phyloP scores from a whole-genome alignment of 106 monocot species.

The Acorus calamus region DNA sequence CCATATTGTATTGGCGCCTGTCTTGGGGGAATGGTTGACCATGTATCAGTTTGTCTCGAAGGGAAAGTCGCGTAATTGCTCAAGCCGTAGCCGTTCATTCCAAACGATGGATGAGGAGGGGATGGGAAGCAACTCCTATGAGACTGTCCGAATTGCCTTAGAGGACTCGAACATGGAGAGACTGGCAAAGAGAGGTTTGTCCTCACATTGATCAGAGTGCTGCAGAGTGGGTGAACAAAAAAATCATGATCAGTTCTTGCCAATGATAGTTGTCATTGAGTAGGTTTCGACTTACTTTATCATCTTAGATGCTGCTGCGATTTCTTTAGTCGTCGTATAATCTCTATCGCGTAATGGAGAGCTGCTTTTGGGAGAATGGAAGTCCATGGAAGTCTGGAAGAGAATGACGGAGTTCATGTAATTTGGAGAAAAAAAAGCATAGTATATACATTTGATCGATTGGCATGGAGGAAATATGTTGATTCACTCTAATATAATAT shows the following conservation, averaged over 20 bases:
- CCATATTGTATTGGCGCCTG: slow-evolving; percentile 21
- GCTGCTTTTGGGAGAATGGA: slow-evolving; percentile 24
- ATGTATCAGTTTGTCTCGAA: slow-evolving; percentile 21
- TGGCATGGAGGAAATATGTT: no score
- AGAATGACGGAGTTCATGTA: no score
- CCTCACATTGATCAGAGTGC: slow-evolving; percentile 29
- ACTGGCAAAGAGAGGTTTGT: slow-evolving; percentile 64
- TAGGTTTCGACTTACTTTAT: no score
- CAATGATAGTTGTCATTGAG: not conserved
- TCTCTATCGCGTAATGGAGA: slow-evolving; percentile 54
- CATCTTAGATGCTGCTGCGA: slow-evolving; percentile 7
- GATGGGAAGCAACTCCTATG: slow-evolving; percentile 65
- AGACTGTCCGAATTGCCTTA: slow-evolving; percentile 38
- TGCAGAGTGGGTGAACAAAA: slow-evolving; percentile 14
- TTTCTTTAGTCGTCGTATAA: not conserved
- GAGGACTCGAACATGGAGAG: slow-evolving; percentile 70
- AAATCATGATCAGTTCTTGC: not conserved
- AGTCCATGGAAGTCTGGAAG: slow-evolving; percentile 20
- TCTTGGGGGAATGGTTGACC: slow-evolving; percentile 17
- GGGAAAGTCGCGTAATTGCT: slow-evolving; percentile 20
- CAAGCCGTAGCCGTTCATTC: slow-evolving; percentile 30
- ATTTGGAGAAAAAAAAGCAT: no score
- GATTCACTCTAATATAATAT: no score
- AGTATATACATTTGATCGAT: no score
- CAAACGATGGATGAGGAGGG: slow-evolving; percentile 52